These are phyloP conservation scores for Naganishia antarctica DNA, from an alignment of 768 basidiomycete genomes.

Conservation along the genomic window DNA sequence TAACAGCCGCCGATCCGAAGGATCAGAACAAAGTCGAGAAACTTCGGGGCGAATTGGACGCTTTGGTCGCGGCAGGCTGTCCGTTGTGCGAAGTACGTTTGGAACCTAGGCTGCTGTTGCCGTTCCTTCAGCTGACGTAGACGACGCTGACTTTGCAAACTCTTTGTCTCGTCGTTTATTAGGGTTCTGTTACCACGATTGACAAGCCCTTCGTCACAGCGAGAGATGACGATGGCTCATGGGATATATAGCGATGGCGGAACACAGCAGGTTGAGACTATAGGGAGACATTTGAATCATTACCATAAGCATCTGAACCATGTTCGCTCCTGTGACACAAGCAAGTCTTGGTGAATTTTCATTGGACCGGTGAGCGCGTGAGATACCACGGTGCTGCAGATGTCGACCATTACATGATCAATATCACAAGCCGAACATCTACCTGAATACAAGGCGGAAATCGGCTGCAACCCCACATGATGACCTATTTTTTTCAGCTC, in stretches of 20 bases:
- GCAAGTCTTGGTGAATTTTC: no score
- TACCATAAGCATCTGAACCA: no score
- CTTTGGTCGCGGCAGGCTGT: constrained; percentile 79
- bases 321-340: no score
- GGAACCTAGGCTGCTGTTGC: background rate
- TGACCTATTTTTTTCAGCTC: constrained; percentile 20
- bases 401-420: constrained; percentile 1
- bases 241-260: constrained; percentile 23
- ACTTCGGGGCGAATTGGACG: constrained; percentile 78
- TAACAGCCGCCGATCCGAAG: constrained; percentile 49
- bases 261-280: no score
- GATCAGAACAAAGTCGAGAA: constrained; percentile 64
- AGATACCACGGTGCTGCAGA: no score
- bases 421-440: constrained; percentile 15
- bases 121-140: background rate
- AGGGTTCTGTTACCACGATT: constrained; percentile 26
- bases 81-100: constrained; percentile 69
- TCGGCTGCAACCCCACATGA: background rate
- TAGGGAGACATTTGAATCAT: no score
- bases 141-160: no score
- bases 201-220: constrained; percentile 27
- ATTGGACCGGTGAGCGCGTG: no score
- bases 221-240: constrained; percentile 24
- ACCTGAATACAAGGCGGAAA: constrained; percentile 5
- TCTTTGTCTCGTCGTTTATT: background rate